Base-by-base conservation (phyloP, 106 monocot species). In the Chionographis japonica region DNA sequence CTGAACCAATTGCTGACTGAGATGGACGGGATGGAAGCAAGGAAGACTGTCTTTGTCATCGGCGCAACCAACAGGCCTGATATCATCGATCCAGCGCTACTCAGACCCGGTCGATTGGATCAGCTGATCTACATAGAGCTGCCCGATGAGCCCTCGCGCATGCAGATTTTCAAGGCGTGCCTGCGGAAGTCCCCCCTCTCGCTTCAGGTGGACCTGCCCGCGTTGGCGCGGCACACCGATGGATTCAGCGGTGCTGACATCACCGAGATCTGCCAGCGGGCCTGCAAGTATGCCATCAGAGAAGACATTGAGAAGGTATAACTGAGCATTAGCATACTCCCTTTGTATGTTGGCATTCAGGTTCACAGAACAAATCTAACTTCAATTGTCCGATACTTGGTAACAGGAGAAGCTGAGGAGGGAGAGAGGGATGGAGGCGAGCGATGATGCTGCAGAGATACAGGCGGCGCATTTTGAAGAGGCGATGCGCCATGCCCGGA, bases 1-100 rank as follows among this genome's bases (percentile, higher is more conserved):
- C 63, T 77, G n/a, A 77, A 77, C 52, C 63, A 77, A 42, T 27
- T 77, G 52, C 9, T 77, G 4, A 76, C 69, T 4, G 76, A 76
- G 62, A 76, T 76, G 76, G 76, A 75, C 17, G 67, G 75, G 3
- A 68, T 61, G 50, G 41, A 58, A 0, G 68, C 53, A 1, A 68
- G 68, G 61, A 75, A 68, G 16, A 16, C 43, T 6, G 69, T 77
- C 56, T 63, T 77, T 18, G 54, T 69, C 39, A 62, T 77, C 35
- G 77, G 69, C 11, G 77, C 77, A 2, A 77, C 77, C 12, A 77
- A 27, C 27, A 27, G 27, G 27, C 27, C 27, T 27, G 27, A 27
- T 27, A 27, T 27, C 27, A 27, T 27, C 13, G 77, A 77, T 46
- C 63, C 77, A 4, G 70, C 77, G 16, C 12, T 77, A 57, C 57